phyloP scores from a whole-genome alignment of 2,329 filamentous ascomycete genomes.

The Diaporthe helianthi region DNA sequence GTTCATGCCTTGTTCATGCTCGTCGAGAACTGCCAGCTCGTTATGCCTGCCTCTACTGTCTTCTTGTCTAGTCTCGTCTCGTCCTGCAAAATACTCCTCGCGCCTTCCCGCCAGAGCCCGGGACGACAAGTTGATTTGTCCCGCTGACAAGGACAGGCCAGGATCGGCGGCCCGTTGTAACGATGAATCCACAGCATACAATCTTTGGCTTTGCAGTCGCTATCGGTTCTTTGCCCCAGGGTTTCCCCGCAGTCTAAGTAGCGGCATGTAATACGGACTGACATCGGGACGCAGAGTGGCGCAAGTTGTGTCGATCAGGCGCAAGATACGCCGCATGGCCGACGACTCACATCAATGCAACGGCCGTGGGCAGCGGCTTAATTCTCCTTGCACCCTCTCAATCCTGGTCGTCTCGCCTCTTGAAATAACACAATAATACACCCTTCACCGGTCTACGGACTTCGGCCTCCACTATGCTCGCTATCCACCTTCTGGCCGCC shows the following conservation, averaged over 20 bases:
- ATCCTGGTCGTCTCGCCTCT: conserved; percentile 12
- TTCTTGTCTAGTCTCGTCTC: background rate
- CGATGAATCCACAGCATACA: conserved; percentile 8
- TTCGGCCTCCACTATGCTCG: conserved; percentile 1
- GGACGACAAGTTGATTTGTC: background rate
- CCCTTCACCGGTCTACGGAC: conserved; percentile 2
- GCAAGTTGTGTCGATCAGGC: conserved; percentile 5
- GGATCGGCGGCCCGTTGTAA: conserved; percentile 25
- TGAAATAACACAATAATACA: conserved; percentile 18
- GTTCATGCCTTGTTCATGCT: background rate
- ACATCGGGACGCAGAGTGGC: conserved; percentile 2
- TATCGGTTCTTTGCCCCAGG: background rate
- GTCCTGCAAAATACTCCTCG: background rate
- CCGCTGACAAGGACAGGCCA: conserved; percentile 19
- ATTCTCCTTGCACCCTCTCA: background rate
- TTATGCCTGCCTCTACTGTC: background rate
- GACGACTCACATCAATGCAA: conserved; percentile 18
- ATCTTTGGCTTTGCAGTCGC: background rate
- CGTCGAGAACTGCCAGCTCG: conserved; percentile 14
- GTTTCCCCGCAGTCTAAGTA: conserved; percentile 23
- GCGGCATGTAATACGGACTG: conserved; percentile 18
- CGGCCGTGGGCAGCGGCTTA: conserved; percentile 7
- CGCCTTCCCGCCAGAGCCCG: background rate
- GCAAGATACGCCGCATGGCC: background rate
- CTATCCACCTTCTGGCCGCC: conserved; percentile 11